Conservation (phyloP, 148 eudicot species). For the Spergularia marina region DNA sequence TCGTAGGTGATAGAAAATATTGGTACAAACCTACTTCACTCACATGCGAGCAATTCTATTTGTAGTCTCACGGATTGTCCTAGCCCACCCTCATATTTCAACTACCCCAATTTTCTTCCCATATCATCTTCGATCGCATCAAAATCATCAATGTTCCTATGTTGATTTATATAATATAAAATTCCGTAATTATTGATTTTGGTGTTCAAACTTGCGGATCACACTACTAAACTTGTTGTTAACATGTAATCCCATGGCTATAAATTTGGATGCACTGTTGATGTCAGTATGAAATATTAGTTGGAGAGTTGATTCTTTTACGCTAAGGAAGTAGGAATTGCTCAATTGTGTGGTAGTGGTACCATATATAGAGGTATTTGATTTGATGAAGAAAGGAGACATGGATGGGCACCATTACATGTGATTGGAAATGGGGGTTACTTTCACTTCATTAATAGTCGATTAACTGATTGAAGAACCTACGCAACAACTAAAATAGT, state of each 20-base stretch:
- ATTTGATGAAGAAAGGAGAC: too few relatives aligned
- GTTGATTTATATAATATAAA: too few relatives aligned
- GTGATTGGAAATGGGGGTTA: too few relatives aligned
- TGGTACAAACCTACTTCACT: not conserved
- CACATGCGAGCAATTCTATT: conserved; percentile 7
- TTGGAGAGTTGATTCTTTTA: not conserved
- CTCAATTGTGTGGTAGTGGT: not conserved
- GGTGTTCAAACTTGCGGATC: not conserved
- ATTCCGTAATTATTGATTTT: too few relatives aligned
- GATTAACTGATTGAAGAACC: too few relatives aligned
- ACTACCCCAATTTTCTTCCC: not conserved
- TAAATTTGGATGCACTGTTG: not conserved
- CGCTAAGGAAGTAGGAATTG: not conserved
- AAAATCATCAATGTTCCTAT: too few relatives aligned
- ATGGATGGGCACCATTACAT: too few relatives aligned
- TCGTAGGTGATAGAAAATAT: not conserved
- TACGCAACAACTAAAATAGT: too few relatives aligned
- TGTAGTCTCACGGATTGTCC: conserved; percentile 1
- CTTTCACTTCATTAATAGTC: too few relatives aligned
- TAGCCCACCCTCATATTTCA: not conserved
- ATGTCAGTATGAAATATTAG: not conserved
- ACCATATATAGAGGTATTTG: not conserved
- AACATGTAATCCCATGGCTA: not conserved
- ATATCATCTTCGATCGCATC: too few relatives aligned
- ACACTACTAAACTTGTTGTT: not conserved